Evolutionary conservation across 108 stramenopile genomes (phyloP), one percentile per base, ranked within the genome.

Genomic region (Ochromonas danica): DNA sequence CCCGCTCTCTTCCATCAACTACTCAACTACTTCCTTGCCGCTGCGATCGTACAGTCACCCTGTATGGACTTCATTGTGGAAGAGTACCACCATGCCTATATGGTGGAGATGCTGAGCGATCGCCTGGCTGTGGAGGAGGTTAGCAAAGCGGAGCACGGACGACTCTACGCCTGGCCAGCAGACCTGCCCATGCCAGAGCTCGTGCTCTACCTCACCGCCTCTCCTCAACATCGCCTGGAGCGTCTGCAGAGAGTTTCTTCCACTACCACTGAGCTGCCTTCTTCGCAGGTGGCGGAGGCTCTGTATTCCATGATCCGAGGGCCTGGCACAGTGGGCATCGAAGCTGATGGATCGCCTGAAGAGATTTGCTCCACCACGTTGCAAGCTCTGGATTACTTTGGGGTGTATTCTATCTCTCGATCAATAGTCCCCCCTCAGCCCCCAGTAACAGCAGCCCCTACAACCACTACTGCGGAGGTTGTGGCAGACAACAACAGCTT

Each of bases 121-220:
- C n/a, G n/a, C n/a, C n/a, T n/a, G n/a, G n/a, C n/a, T n/a, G n/a
- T n/a, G n/a, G n/a, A n/a, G n/a, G n/a, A n/a, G n/a, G n/a, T n/a
- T n/a, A n/a, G n/a, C n/a, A n/a, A n/a, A n/a, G n/a, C n/a, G n/a
- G n/a, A n/a, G n/a, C n/a, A n/a, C n/a, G n/a, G n/a, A n/a, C n/a
- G n/a, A 57, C 22, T 22, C 17, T 57, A 17, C 51, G 51, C 51
- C 17, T 57, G 51, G 51, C 51, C 51, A 10, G 10, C 22, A 10
- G 51, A 57, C 22, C 22, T 57, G 51, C 51, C 51, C 17, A 57
- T 57, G 51, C 51, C 51, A 57, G 51, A 57, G 51, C 51, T 57
- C 22, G 51, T 57, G 22, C 51, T 57, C 17, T 57, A 17, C 51
- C 22, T 57, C 17, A 57, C 51, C 10, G 22, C 51, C 17, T 17